These are phyloP conservation scores for Mucor plumbeus DNA, from an alignment of 371 early-diverging fungal species.

Conservation along the genomic window DNA sequence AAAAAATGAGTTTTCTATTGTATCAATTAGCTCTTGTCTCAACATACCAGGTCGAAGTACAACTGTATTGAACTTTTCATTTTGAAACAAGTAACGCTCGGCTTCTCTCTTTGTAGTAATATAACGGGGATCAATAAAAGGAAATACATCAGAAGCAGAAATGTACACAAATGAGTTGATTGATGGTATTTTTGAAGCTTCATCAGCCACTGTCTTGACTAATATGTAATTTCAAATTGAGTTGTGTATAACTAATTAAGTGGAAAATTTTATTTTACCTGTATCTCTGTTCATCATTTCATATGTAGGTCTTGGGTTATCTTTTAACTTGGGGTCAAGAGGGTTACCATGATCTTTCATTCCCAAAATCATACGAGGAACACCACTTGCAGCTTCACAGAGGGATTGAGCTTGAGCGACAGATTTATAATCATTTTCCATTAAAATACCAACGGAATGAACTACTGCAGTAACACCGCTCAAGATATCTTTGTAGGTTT, in stretches of 20 bases:
- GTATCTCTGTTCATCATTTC: constrained; percentile 79
- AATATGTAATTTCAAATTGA: no score
- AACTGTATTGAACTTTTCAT: constrained; percentile 58
- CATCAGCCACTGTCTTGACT: constrained; percentile 61
- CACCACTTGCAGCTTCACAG: constrained; percentile 40
- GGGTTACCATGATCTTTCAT: constrained; percentile 54
- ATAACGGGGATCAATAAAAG: constrained; percentile 74
- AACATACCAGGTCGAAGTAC: constrained; percentile 69
- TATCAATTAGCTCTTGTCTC: not conserved
- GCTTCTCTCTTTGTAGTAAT: constrained; percentile 80
- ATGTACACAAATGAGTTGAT: constrained; percentile 71
- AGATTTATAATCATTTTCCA: constrained; percentile 75
- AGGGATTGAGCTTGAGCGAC: constrained; percentile 54
- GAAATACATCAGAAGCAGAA: constrained; percentile 71
- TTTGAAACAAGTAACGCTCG: constrained; percentile 60
- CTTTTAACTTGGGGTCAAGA: constrained; percentile 32
- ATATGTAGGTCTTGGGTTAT: constrained; percentile 43
- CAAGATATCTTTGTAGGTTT: constrained; percentile 59
- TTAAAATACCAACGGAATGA: constrained; percentile 74
- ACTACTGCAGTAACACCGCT: constrained; percentile 69
- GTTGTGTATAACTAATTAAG: not conserved
- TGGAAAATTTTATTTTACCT: constrained; percentile 40
- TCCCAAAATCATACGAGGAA: constrained; percentile 34
- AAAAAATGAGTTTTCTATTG: not conserved
- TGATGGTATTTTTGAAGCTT: constrained; percentile 49